Conservation (phyloP, 441 rosid genomes). For the Dalechampia spathulata region DNA sequence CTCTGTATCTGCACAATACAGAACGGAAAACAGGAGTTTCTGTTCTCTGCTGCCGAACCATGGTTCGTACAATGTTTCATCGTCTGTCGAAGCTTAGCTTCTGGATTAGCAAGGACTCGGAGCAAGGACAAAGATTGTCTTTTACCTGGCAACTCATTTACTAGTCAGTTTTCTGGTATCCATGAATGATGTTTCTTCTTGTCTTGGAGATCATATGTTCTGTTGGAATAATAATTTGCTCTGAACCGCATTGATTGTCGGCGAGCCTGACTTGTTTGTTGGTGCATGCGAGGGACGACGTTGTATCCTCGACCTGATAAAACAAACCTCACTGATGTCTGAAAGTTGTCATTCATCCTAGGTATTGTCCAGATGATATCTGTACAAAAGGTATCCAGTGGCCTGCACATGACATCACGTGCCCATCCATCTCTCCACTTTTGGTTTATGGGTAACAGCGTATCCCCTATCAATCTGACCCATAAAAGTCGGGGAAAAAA, state of each 20-base stretch:
- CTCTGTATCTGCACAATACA: no score
- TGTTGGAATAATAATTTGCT: no score
- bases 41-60: no score
- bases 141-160: neutral
- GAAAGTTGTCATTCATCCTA: neutral
- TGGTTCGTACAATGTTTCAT: no score
- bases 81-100: neutral
- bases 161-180: neutral
- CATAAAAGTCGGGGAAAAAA: no score
- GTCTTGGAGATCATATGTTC: neutral
- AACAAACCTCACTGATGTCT: neutral
- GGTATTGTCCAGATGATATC: neutral
- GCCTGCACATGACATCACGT: constrained; percentile 32
- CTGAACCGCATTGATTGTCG: no score
- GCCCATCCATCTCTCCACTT: constrained; percentile 14
- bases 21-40: no score
- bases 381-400: constrained; percentile 7
- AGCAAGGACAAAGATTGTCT: neutral
- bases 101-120: no score
- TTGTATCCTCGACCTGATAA: constrained; percentile 3
- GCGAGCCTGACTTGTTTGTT: neutral
- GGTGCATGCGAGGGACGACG: constrained; percentile 7
- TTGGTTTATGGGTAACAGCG: constrained; percentile 9
- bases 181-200: neutral
- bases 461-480: no score